These are phyloP conservation scores for Epichloe hybrida DNA, from an alignment of 2,329 filamentous ascomycete genomes.

Conservation along the genomic window DNA sequence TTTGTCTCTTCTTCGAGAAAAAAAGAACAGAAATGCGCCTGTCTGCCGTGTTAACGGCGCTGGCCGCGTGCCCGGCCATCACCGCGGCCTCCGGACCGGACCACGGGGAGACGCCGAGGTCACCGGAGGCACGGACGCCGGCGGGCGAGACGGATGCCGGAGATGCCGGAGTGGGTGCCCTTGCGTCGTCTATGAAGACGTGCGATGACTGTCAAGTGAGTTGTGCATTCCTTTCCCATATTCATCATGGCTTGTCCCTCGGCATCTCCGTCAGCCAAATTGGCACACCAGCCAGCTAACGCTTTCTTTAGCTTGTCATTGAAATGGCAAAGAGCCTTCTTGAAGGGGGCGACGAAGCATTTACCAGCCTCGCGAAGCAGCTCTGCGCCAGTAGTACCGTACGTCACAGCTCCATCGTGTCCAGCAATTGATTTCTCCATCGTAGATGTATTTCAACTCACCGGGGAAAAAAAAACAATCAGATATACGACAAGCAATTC, in stretches of 20 bases:
- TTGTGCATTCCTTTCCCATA: no score
- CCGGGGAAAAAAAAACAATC: rapidly evolving
- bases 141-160: background rate
- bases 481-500: constrained; percentile 39
- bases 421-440: no score
- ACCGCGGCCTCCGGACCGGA: background rate
- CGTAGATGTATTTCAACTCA: no score
- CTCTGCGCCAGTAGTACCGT: constrained; percentile 18
- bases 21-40: background rate
- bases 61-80: background rate
- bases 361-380: constrained; percentile 17
- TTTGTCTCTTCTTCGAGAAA: background rate
- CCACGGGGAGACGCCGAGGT: background rate
- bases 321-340: constrained; percentile 27
- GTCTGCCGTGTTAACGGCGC: background rate
- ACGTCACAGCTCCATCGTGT: background rate
- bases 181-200: background rate
- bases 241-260: no score
- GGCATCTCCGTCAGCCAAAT: background rate
- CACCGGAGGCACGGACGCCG: background rate
- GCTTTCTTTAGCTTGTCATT: background rate
- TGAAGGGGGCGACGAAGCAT: constrained; percentile 24
- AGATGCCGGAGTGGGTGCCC: background rate
- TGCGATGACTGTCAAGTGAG: constrained; percentile 3
- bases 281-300: background rate